phyloP scores from a whole-genome alignment of 805 yeast genomes.

The Helenozyma baotianmanensis region DNA sequence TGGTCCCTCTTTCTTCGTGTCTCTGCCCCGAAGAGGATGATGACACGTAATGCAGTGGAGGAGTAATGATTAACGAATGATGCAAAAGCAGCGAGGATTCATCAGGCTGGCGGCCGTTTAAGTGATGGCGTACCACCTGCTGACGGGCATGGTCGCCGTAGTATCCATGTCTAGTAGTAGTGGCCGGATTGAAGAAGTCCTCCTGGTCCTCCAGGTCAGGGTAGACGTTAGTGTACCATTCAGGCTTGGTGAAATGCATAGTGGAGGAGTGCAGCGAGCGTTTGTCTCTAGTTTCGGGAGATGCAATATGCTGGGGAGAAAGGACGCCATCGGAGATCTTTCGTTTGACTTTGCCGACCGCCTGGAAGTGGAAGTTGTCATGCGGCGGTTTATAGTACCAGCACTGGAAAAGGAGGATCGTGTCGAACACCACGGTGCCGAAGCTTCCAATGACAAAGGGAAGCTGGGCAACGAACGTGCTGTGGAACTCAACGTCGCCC shows the following conservation, averaged over 20 bases:
- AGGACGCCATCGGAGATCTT: too few species aligned
- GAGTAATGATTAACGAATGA: slow-evolving; percentile 9
- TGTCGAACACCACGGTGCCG: slow-evolving; percentile 26
- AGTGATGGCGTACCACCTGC: neutral
- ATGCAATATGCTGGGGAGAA: too few species aligned
- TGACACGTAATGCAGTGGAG: slow-evolving; percentile 15
- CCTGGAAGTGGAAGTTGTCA: too few species aligned
- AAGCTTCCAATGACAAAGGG: slow-evolving; percentile 19
- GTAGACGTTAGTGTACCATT: slow-evolving; percentile 32
- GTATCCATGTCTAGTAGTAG: too few species aligned
- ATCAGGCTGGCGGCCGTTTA: slow-evolving; percentile 1
- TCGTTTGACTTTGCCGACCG: too few species aligned
- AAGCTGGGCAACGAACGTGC: slow-evolving; percentile 15
- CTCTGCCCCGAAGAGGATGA: slow-evolving; percentile 8
- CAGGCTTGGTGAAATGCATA: slow-evolving; percentile 31
- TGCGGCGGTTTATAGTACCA: slow-evolving; percentile 16
- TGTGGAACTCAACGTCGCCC: slow-evolving; percentile 9
- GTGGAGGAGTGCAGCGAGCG: neutral
- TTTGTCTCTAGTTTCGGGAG: too few species aligned
- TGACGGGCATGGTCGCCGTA: too few species aligned
- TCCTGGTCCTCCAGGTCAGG: neutral
- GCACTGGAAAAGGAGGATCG: slow-evolving; percentile 30
- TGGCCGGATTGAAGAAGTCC: neutral
- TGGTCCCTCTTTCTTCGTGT: slow-evolving; percentile 1
- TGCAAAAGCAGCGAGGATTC: slow-evolving; percentile 10